These are phyloP conservation scores for Anacardium occidentale DNA, from an alignment of 345 rosid genomes.

Conservation along the genomic window DNA sequence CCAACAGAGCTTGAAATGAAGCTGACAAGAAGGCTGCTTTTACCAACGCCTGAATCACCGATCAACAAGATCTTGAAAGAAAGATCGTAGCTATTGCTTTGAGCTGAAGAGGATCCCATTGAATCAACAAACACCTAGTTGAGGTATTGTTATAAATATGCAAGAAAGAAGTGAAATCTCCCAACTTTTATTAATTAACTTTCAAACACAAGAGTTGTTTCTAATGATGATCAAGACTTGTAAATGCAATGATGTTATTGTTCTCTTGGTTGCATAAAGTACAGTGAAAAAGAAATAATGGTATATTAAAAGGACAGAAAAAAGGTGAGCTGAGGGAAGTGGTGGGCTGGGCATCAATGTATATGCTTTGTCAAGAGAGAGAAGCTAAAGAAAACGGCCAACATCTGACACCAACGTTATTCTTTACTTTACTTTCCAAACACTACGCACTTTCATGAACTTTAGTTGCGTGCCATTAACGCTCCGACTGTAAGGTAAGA, in stretches of 20 bases:
- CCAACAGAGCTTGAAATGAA: constrained; percentile 76
- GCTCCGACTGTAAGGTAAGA: constrained; percentile 31
- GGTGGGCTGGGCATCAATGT: constrained; percentile 35
- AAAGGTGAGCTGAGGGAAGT: constrained; percentile 13
- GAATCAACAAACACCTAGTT: constrained; percentile 6
- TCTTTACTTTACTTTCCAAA: constrained; percentile 23
- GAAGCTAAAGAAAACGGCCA: constrained; percentile 53
- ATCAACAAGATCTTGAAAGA: constrained; percentile 97
- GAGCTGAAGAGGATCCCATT: constrained; percentile 90
- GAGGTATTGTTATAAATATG: neutral
- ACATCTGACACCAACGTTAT: constrained; percentile 44
- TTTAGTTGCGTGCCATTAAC: constrained; percentile 13
- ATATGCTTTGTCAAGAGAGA: constrained; percentile 28
- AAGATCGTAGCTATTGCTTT: constrained; percentile 64
- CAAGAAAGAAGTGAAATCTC: neutral
- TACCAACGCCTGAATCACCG: constrained; percentile 96
- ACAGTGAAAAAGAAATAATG: constrained; percentile 31
- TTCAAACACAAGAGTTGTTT: constrained; percentile 19
- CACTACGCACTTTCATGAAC: neutral
- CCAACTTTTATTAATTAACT: constrained; percentile 1
- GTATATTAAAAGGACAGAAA: constrained; percentile 12
- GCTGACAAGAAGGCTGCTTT: constrained; percentile 94
- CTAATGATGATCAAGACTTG: constrained; percentile 34
- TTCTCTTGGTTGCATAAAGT: constrained; percentile 22
- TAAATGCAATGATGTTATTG: neutral